phyloP scores from a whole-genome alignment of 192 early-diverging fungal species.

The Coemansia sp. region DNA sequence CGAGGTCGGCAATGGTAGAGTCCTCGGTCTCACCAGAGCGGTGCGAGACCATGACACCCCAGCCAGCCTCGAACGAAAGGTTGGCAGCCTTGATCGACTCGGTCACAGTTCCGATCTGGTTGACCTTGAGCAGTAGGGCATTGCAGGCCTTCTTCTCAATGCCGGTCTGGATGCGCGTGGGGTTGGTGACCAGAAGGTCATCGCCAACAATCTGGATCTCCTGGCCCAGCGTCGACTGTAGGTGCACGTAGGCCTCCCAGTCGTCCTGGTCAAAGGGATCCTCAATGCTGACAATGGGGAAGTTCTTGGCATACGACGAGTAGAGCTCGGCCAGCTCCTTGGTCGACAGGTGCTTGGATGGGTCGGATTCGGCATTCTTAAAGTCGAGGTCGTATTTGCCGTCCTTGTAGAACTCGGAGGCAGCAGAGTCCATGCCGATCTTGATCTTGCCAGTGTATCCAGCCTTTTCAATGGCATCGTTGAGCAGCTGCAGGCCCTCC shows the following conservation, averaged over 20 bases:
- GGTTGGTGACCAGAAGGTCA: constrained; percentile 98
- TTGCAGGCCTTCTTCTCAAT: constrained; percentile 94
- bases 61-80: constrained; percentile 79
- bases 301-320: constrained; percentile 73
- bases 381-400: constrained; percentile 98
- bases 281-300: constrained; percentile 94
- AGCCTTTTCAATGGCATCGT: constrained; percentile 86
- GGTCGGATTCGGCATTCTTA: constrained; percentile 87
- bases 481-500: constrained; percentile 93
- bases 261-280: constrained; percentile 99
- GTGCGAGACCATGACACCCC: constrained; percentile 99
- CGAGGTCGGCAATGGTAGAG: constrained; percentile 94
- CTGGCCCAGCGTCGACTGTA: constrained; percentile 61
- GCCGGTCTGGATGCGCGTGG: constrained; percentile 82
- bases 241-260: constrained; percentile 86
- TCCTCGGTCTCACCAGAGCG: constrained; percentile 99
- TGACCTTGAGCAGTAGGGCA: constrained; percentile 95
- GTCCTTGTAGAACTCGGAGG: constrained; percentile 98
- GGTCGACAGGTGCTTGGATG: constrained; percentile 68
- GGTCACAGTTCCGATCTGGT: constrained; percentile 97
- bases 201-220: constrained; percentile 95
- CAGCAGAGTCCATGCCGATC: constrained; percentile 98
- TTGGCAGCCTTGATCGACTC: constrained; percentile 88
- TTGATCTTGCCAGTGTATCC: constrained; percentile 95
- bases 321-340: constrained; percentile 85